Evolutionary conservation across 306 rosid species (phyloP), one percentile per base, ranked within the genome.

Genomic region (Gillenia trifoliata): DNA sequence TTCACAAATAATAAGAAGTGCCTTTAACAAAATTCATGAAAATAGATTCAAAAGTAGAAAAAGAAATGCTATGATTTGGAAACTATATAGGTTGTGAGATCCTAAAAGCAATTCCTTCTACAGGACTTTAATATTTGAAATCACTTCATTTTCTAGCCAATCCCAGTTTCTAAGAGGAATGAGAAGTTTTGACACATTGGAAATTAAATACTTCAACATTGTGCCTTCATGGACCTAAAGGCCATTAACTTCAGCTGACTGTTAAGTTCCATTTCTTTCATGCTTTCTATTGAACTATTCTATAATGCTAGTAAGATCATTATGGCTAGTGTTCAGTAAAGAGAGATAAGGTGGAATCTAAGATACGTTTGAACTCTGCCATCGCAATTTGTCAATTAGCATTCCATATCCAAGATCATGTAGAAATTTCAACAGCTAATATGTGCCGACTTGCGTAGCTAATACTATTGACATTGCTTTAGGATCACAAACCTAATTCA

Each of bases 1-100:
- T 15, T 70, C 55, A 25, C 9, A 67, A 36, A 74, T 49, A 43
- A 59, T 79, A 69, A 47, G 63, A 78, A 77, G 70, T 49, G 15
- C 20, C 71, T 55, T 60, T 64, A 38, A 70, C 49, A 52, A 70
- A 52, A 20, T 49, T 19, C 61, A 49, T 16, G 40, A 22, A 68
- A 45, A 28, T 17, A 47, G 28, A 47, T 23, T 33, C 23, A 69
- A 69, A 50, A 30, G 20, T 29, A n/a, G 17, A 56, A 64, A 15
- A 29, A 3, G 10, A 17, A 67, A 8, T 66, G 41, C 22, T 47
- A 64, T 7, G n/a, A 25, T 8, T 64, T 45, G 64, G 43, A 61
- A 61, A 66, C 40, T 9, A 61, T 34, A 64, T 40, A 60, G n/a
- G 61, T 64, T 31, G 22, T 19, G 56, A 16, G 29, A 64, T 15